Evolutionary conservation across 306 rosid species (phyloP).

Genomic region (Sicyos baderoa): DNA sequence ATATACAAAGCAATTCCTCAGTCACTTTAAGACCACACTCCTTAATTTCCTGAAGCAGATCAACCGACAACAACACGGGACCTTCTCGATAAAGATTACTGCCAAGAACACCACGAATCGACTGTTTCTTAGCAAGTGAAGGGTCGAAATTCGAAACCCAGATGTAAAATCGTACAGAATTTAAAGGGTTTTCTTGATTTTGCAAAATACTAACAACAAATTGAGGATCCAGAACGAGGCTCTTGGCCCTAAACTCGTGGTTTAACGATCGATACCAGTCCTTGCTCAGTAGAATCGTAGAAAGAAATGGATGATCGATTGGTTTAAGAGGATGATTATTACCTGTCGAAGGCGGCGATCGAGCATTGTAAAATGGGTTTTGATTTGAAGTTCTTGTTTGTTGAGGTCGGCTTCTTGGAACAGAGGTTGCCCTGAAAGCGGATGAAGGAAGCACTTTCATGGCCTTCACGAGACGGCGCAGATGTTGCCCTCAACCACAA

Average conservation of each 20-base stretch:
- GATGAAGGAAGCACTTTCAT: slow-evolving; percentile 39
- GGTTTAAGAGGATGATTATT: slow-evolving; percentile 18
- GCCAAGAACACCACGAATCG: slow-evolving; percentile 41
- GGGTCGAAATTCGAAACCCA: slow-evolving; percentile 59
- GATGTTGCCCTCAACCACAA: neutral
- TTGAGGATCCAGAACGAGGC: slow-evolving; percentile 36
- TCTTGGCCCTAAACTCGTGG: slow-evolving; percentile 41
- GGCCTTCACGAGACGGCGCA: slow-evolving; percentile 8
- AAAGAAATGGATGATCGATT: slow-evolving; percentile 41
- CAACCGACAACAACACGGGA: slow-evolving; percentile 52
- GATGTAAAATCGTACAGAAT: slow-evolving; percentile 45
- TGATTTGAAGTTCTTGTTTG: slow-evolving; percentile 13
- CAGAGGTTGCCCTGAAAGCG: slow-evolving; percentile 36
- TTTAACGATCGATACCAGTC: slow-evolving; percentile 57
- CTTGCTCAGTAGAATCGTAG: slow-evolving; percentile 41
- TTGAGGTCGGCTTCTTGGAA: slow-evolving; percentile 27
- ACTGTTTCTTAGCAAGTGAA: slow-evolving; percentile 28
- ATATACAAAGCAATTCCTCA: slow-evolving; percentile 49
- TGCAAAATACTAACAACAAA: slow-evolving; percentile 44
- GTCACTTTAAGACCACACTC: slow-evolving; percentile 42
- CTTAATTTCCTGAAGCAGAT: slow-evolving; percentile 46
- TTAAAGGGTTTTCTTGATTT: slow-evolving; percentile 51
- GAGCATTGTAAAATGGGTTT: neutral
- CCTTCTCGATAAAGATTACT: slow-evolving; percentile 39
- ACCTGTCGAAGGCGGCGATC: slow-evolving; percentile 32